Percentiles rank a stretch among this genome's conserved stretches.
Evolutionary conservation across 2,329 filamentous ascomycete species (phyloP).

Genomic region (Verticillium nonalfalfae): DNA sequence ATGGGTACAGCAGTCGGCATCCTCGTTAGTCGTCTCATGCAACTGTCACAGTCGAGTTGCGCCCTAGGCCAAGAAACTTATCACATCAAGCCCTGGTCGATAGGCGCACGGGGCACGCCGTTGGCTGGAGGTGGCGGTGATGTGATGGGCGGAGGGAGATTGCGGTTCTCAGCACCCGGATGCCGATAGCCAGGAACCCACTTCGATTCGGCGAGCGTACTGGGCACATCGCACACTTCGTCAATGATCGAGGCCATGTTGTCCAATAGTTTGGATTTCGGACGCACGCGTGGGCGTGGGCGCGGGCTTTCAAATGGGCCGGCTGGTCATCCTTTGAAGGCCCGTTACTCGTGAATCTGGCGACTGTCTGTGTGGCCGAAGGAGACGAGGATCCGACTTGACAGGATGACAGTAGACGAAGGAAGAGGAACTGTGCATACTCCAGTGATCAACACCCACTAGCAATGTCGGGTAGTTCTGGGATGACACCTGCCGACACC

Average conservation of each 20-base stretch:
- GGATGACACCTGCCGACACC: neutral
- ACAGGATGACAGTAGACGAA: neutral
- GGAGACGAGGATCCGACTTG: neutral
- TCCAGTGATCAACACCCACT: neutral
- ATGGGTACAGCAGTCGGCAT: neutral
- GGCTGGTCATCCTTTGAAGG: neutral
- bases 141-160: constrained; percentile 3
- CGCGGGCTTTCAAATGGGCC: neutral
- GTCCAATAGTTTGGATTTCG: neutral
- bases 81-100: constrained; percentile 10
- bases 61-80: neutral
- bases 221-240: neutral
- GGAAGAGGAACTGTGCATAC: neutral
- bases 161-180: neutral
- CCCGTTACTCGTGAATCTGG: neutral
- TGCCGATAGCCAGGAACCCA: neutral
- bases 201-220: neutral
- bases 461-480: neutral
- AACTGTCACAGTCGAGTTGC: neutral
- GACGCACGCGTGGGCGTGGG: neutral
- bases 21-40: neutral
- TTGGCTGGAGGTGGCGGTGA: constrained; percentile 10
- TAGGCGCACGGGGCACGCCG: constrained; percentile 13
- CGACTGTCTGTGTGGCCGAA: neutral
- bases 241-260: neutral